A percentile compares a stretch with the other conserved stretches of the same genome.
These are phyloP conservation scores for Stentor coeruleus DNA, from an alignment of 73 alveolate species.

Conservation along the genomic window DNA sequence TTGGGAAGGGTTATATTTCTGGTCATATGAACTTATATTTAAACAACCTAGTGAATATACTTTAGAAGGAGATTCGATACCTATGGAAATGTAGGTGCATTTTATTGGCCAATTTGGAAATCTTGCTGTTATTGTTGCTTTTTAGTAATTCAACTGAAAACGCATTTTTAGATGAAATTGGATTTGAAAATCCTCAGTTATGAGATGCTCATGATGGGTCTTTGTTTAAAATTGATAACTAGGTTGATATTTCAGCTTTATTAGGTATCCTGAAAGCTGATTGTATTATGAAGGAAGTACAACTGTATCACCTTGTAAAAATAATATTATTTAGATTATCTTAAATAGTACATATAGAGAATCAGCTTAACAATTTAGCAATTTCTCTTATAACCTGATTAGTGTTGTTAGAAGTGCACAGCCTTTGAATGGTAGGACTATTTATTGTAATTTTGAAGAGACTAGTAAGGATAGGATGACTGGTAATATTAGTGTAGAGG, in stretches of 20 bases:
- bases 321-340: not conserved
- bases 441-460: constrained; percentile 2
- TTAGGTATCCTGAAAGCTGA: not conserved
- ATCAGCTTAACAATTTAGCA: not conserved
- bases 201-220: constrained; percentile 16
- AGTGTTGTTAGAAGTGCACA: not conserved
- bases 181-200: constrained; percentile 13
- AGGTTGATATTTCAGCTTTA: not conserved
- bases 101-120: not conserved
- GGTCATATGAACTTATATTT: constrained; percentile 7
- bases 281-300: constrained; percentile 17
- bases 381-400: not conserved
- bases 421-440: constrained; percentile 2
- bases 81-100: constrained; percentile 21
- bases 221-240: not conserved
- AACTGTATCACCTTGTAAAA: constrained; percentile 6
- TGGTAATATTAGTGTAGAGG: not conserved
- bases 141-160: not conserved
- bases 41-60: constrained; percentile 7
- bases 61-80: constrained; percentile 11
- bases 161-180: constrained; percentile 7
- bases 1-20: not conserved
- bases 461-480: no score
- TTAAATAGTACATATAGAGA: not conserved
- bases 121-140: constrained; percentile 3